Conservation (phyloP, 2,329 filamentous ascomycete species). For the Pestalotiopsis fici region DNA sequence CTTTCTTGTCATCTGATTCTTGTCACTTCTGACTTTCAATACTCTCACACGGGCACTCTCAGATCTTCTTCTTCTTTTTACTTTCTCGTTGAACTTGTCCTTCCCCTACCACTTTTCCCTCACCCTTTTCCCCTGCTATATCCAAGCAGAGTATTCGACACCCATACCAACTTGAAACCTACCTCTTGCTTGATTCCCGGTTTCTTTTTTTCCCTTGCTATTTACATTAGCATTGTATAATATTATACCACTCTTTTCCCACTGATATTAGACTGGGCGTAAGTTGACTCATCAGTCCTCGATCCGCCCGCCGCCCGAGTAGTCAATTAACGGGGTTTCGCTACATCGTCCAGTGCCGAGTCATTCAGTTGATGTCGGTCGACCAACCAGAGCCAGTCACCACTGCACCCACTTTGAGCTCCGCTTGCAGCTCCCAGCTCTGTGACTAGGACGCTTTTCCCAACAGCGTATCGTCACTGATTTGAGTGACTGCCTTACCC, state of each 20-base stretch:
- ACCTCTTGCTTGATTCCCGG: background rate
- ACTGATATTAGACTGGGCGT: no score
- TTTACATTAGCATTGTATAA: background rate
- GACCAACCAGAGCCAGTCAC: constrained; percentile 15
- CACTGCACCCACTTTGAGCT: constrained; percentile 2
- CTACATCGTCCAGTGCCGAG: constrained; percentile 18
- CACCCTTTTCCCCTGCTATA: background rate
- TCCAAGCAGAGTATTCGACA: background rate
- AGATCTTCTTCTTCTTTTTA: background rate
- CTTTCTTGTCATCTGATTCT: constrained; percentile 7
- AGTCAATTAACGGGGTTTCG: constrained; percentile 8
- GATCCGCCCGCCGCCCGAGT: background rate
- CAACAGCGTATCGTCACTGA: constrained; percentile 5
- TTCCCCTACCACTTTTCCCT: background rate
- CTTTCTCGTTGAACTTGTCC: background rate
- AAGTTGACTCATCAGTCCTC: background rate
- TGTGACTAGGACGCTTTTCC: background rate
- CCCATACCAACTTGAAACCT: no score
- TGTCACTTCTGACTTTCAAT: background rate
- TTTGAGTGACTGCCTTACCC: background rate
- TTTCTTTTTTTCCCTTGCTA: background rate
- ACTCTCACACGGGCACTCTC: background rate
- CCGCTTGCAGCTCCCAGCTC: constrained; percentile 9
- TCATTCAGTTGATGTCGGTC: constrained; percentile 33
- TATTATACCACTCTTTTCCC: background rate